Conservation (phyloP, 805 yeast genomes). For the Crinitomyces ghanaensis region DNA sequence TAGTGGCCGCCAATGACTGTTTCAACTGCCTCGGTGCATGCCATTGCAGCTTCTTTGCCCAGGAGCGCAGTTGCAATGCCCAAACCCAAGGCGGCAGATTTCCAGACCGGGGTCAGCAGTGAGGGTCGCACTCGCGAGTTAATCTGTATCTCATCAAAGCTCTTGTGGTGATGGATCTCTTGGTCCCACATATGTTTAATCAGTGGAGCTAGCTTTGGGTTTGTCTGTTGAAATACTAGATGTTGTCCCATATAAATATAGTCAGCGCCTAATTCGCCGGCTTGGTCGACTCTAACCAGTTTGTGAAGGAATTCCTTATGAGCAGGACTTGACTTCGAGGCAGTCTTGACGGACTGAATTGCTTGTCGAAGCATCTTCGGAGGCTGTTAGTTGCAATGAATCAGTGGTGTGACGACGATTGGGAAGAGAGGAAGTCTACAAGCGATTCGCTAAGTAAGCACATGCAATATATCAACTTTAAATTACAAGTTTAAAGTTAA, state of each 20-base stretch:
- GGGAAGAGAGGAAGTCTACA: too few relatives aligned
- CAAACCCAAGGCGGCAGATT: conserved; percentile 73
- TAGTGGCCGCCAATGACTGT: conserved; percentile 96
- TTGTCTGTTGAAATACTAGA: conserved; percentile 53
- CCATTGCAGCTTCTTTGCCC: conserved; percentile 97
- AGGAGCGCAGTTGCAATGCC: conserved; percentile 80
- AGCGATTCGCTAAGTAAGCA: too few relatives aligned
- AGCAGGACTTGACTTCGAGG: conserved; percentile 9
- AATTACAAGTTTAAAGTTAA: too few relatives aligned
- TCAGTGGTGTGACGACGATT: too few relatives aligned
- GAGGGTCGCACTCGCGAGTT: conserved; percentile 84
- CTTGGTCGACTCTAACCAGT: conserved; percentile 82
- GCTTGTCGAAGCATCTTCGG: conserved; percentile 20
- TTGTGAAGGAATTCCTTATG: conserved; percentile 20
- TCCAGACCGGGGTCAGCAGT: conserved; percentile 86
- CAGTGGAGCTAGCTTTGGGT: conserved; percentile 68
- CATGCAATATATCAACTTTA: too few relatives aligned
- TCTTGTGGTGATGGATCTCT: conserved; percentile 79
- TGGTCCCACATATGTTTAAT: conserved; percentile 97
- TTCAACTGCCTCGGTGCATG: conserved; percentile 97
- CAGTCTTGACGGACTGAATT: conserved; percentile 11
- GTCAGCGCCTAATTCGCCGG: conserved; percentile 95
- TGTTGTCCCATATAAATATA: conserved; percentile 89
- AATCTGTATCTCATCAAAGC: conserved; percentile 69
- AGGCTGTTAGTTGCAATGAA: too few relatives aligned